A percentile compares a stretch with the other conserved stretches of the same genome.
Conservation (phyloP, 306 rosid genomes). For the Amphicarpaea edgeworthii region DNA sequence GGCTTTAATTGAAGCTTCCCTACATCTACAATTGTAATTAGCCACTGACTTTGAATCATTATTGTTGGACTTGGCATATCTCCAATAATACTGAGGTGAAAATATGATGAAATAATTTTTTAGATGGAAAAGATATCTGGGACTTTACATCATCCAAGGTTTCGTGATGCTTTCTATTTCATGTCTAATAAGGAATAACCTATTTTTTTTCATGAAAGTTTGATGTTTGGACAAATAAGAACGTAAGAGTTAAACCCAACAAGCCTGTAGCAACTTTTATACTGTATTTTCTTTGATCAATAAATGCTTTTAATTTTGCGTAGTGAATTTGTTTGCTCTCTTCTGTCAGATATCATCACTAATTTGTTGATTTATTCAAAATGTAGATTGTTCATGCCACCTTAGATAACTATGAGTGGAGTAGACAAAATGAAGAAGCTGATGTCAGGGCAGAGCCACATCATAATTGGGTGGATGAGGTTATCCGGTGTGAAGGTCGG, state of each 20-base stretch:
- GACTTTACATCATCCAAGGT: background rate
- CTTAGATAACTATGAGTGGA: conserved; percentile 75
- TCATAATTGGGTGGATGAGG: conserved; percentile 98
- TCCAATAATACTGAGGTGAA: background rate
- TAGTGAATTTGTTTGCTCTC: conserved; percentile 13
- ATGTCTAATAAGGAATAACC: background rate
- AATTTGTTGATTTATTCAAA: conserved; percentile 39
- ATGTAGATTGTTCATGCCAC: conserved; percentile 77
- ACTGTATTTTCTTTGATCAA: conserved; percentile 12
- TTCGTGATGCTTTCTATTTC: background rate
- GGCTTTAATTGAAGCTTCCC: conserved; percentile 5
- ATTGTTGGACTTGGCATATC: conserved; percentile 27
- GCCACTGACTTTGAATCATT: background rate
- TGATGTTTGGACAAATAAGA: background rate
- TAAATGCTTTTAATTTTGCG: background rate
- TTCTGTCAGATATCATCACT: conserved; percentile 7
- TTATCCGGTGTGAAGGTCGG: conserved; percentile 79
- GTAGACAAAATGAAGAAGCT: conserved; percentile 55
- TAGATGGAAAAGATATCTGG: background rate
- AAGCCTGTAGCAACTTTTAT: background rate
- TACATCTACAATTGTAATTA: background rate
- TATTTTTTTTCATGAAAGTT: background rate
- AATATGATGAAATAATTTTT: conserved; percentile 16
- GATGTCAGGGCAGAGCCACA: conserved; percentile 61
- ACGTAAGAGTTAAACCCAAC: conserved; percentile 6